Evolutionary conservation across 2,329 filamentous ascomycete genomes (phyloP).

Genomic region (Fusarium duplospermum): DNA sequence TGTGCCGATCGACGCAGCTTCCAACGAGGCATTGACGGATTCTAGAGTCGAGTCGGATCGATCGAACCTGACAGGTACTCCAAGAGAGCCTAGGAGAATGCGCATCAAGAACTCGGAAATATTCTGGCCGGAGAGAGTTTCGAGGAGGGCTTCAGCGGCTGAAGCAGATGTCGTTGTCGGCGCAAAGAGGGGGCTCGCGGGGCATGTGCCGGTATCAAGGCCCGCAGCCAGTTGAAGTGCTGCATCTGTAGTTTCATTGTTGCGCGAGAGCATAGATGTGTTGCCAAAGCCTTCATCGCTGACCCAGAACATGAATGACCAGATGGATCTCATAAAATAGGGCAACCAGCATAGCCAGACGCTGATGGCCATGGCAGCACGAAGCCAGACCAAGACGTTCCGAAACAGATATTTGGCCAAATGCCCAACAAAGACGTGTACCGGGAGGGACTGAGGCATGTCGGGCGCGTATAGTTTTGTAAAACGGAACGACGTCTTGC

Average conservation of each 20-base stretch:
- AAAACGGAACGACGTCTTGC: constrained; percentile 98
- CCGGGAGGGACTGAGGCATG: constrained; percentile 88
- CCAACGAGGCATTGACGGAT: constrained; percentile 27
- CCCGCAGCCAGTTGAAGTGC: constrained; percentile 47
- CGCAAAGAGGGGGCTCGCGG: constrained; percentile 50
- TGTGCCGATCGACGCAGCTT: constrained; percentile 10
- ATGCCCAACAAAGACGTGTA: constrained; percentile 83
- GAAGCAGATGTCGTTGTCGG: constrained; percentile 48
- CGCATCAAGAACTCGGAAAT: constrained; percentile 49
- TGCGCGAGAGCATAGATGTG: constrained; percentile 42
- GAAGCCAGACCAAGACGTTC: constrained; percentile 80
- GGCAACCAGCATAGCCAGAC: constrained; percentile 93
- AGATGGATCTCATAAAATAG: constrained; percentile 89
- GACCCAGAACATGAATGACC: constrained; percentile 95
- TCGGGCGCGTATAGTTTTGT: constrained; percentile 96
- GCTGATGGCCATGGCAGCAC: constrained; percentile 80
- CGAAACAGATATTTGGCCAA: constrained; percentile 78
- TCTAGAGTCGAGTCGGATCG: constrained; percentile 29
- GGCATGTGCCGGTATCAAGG: constrained; percentile 47
- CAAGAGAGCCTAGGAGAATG: constrained; percentile 46
- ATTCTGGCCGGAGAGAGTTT: constrained; percentile 45
- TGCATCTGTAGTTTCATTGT: constrained; percentile 40
- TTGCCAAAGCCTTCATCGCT: constrained; percentile 77
- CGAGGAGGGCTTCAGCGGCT: constrained; percentile 47
- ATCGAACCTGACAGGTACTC: constrained; percentile 40